These are phyloP conservation scores for Betula pendula DNA, from an alignment of 306 rosid species.

Conservation along the genomic window DNA sequence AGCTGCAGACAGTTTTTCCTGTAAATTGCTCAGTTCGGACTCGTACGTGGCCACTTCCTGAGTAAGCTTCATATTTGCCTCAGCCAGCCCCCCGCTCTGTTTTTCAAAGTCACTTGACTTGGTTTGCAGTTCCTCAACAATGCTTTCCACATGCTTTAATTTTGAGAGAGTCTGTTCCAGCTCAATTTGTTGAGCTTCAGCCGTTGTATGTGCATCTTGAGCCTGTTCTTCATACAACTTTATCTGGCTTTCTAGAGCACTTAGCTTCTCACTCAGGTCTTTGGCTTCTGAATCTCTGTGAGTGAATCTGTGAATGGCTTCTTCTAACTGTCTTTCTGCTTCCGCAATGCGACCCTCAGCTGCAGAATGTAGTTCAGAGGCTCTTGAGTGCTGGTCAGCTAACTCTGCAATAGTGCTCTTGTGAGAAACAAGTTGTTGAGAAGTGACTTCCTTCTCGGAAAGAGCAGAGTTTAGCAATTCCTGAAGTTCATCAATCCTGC, in stretches of 20 bases:
- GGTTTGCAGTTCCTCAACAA: slow-evolving; percentile 61
- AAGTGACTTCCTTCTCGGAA: slow-evolving; percentile 63
- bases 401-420: slow-evolving; percentile 61
- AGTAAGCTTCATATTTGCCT: slow-evolving; percentile 60
- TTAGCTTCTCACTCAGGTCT: slow-evolving; percentile 66
- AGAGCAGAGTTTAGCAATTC: slow-evolving; percentile 54
- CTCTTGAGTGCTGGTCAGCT: slow-evolving; percentile 64
- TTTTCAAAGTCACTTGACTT: slow-evolving; percentile 57
- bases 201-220: slow-evolving; percentile 43
- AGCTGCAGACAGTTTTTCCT: slow-evolving; percentile 47
- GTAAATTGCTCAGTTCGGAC: slow-evolving; percentile 57
- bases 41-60: slow-evolving; percentile 55
- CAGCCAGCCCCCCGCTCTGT: slow-evolving; percentile 51
- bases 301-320: slow-evolving; percentile 50
- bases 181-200: slow-evolving; percentile 48
- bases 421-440: slow-evolving; percentile 63
- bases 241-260: slow-evolving; percentile 48
- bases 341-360: slow-evolving; percentile 51
- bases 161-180: slow-evolving; percentile 63
- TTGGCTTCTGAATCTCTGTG: slow-evolving; percentile 77
- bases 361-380: slow-evolving; percentile 55
- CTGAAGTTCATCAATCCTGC: slow-evolving; percentile 78
- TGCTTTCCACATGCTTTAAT: slow-evolving; percentile 59
- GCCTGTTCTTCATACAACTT: slow-evolving; percentile 50
- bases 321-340: slow-evolving; percentile 60